Conservation (phyloP, 2,329 filamentous ascomycete species). For the Colletotrichum sp. region DNA sequence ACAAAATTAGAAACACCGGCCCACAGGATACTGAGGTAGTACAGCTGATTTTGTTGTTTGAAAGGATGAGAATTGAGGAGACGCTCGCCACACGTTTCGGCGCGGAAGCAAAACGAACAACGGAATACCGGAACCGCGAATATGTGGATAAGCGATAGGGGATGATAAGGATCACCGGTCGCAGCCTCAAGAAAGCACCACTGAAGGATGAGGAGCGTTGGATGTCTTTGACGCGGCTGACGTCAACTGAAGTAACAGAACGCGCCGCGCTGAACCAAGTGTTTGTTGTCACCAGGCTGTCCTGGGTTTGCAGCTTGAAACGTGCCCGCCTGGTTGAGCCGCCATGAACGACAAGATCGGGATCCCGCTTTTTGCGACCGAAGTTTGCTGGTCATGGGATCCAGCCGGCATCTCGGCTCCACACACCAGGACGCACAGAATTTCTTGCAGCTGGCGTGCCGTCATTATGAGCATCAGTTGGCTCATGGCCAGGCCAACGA, state of each 20-base stretch:
- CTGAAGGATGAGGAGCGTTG: neutral
- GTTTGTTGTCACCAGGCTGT: neutral
- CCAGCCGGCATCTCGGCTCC: neutral
- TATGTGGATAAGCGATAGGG: neutral
- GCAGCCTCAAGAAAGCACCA: neutral
- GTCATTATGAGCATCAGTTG: neutral
- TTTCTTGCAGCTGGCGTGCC: neutral
- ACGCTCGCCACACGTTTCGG: neutral
- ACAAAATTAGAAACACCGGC: neutral
- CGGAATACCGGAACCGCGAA: neutral
- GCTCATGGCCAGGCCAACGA: neutral
- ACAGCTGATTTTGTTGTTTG: neutral
- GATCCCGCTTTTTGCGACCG: neutral
- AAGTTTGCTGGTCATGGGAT: neutral
- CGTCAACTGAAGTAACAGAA: neutral
- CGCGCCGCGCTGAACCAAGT: neutral
- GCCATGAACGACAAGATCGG: neutral
- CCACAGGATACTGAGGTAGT: neutral
- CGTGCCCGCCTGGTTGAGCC: neutral
- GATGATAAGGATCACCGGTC: neutral
- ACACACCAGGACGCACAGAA: neutral
- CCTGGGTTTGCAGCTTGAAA: neutral
- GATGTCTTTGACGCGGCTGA: neutral
- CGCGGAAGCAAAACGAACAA: neutral
- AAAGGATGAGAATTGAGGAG: neutral